Evolutionary conservation across 805 yeast species (phyloP), one percentile per base, ranked within the genome.

Genomic region (Starmerella davenportii): DNA sequence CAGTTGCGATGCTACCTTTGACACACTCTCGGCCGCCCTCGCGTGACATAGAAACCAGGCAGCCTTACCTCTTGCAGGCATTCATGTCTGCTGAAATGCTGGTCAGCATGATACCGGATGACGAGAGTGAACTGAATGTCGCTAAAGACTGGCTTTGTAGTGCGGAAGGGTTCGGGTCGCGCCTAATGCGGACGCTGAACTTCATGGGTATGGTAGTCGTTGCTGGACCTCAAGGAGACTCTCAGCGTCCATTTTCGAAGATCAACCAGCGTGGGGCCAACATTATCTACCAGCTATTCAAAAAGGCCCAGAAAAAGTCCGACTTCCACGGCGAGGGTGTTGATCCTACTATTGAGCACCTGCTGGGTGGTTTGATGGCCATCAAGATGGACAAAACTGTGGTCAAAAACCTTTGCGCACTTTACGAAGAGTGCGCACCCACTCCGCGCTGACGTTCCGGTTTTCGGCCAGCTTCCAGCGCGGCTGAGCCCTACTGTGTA

Each of bases 31-130:
- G 59, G 16, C 55, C 60, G 16, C 55, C 62, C 20, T 58, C 65
- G 4, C 48, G 61, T 7, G 60, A 59, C n/a, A 50, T 62, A 32
- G 66, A 62, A 23, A 47, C 60, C 15, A 53, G 65, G 4, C 50
- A 60, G 39, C 64, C 66, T 27, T 49, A 60, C 18, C 46, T 62
- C 14, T 55, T 58, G 43, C 66, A 62, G 45, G 52, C 58, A 21
- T 45, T 60, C 18, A 45, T 62, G 34, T 61, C 62, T 1, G 62
- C 62, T 5, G 64, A 60, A 38, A 38, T 52, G 23, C 42, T 62
- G 17, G 52, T 53, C 1, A 46, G 47, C 30, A 53, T 60, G 56
- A 49, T 60, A 4, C 63, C 62, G 1, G 51, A 44, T 16, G 44
- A 45, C 5, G 42, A 43, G 27, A 39, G 32, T n/a, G 43, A 40